A percentile compares a stretch with the other conserved stretches of the same genome.
These are phyloP conservation scores for Saccharum spontaneum DNA, from an alignment of 176 grass and related monocot species.

Conservation along the genomic window DNA sequence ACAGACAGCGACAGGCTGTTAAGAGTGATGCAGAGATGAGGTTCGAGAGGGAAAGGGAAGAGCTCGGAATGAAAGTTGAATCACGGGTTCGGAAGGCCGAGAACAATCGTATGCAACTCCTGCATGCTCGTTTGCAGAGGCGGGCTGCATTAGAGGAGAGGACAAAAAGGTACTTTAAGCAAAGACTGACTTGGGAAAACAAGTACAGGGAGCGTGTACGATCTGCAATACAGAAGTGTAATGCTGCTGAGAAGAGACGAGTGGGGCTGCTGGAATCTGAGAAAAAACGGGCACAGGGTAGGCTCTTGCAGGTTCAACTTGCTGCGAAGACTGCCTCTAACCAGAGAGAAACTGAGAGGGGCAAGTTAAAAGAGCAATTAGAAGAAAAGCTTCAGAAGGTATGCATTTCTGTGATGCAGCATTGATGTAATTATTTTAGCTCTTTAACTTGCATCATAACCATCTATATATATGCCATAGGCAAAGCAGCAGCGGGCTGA, in stretches of 20 bases:
- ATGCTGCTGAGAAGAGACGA: slow-evolving; percentile 73
- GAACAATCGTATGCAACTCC: slow-evolving; percentile 66
- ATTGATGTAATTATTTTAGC: not conserved
- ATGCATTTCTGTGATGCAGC: slow-evolving; percentile 6
- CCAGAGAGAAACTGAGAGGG: slow-evolving; percentile 66
- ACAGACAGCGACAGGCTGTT: slow-evolving; percentile 70
- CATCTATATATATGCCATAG: slow-evolving; percentile 34
- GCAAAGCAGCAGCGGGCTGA: slow-evolving; percentile 29
- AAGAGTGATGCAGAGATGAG: slow-evolving; percentile 71
- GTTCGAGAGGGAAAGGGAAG: slow-evolving; percentile 71
- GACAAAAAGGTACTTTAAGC: slow-evolving; percentile 59
- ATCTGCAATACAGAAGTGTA: slow-evolving; percentile 76
- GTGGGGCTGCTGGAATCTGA: slow-evolving; percentile 67
- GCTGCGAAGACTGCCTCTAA: slow-evolving; percentile 51
- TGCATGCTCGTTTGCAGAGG: slow-evolving; percentile 70
- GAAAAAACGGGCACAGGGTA: slow-evolving; percentile 57
- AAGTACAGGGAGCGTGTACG: slow-evolving; percentile 83
- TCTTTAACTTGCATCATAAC: slow-evolving; percentile 20
- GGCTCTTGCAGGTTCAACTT: slow-evolving; percentile 55
- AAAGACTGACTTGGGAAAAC: slow-evolving; percentile 53
- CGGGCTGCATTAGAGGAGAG: slow-evolving; percentile 67
- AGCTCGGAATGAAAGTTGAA: slow-evolving; percentile 68
- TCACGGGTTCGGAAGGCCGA: slow-evolving; percentile 63
- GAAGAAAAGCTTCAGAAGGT: slow-evolving; percentile 34
- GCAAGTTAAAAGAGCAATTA: slow-evolving; percentile 66